Conservation (phyloP, 2,329 filamentous ascomycete genomes). For the Graphilbum ipis-grandicollis region DNA sequence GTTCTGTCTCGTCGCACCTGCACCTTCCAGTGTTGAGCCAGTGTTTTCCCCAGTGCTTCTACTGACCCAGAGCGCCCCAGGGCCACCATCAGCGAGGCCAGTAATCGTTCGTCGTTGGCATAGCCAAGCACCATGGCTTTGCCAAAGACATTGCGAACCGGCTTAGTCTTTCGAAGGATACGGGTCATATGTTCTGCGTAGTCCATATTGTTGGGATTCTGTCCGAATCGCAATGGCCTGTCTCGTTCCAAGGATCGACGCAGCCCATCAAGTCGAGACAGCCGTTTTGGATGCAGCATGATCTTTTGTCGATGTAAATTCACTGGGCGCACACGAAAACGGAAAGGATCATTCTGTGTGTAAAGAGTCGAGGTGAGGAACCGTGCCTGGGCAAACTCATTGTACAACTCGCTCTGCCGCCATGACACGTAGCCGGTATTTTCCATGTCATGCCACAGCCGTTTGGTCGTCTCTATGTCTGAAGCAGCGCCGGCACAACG, state of each 20-base stretch:
- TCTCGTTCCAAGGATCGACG: slow-evolving; percentile 5
- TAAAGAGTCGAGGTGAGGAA: slow-evolving; percentile 29
- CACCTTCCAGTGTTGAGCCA: slow-evolving; percentile 15
- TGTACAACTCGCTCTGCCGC: slow-evolving; percentile 17
- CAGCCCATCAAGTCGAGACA: slow-evolving; percentile 12
- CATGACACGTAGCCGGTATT: slow-evolving; percentile 7
- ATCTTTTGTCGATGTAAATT: slow-evolving; percentile 4
- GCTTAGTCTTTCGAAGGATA: slow-evolving; percentile 11
- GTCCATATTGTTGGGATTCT: slow-evolving; percentile 12
- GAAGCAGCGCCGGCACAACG: slow-evolving; percentile 28
- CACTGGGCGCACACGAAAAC: slow-evolving; percentile 20
- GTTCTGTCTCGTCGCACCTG: slow-evolving; percentile 2
- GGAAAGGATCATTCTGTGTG: slow-evolving; percentile 24
- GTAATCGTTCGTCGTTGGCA: slow-evolving; percentile 19
- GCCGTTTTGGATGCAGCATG: slow-evolving; percentile 7
- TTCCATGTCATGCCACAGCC: slow-evolving; percentile 12
- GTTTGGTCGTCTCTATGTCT: slow-evolving; percentile 17
- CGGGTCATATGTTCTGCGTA: slow-evolving; percentile 15
- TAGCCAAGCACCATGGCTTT: slow-evolving; percentile 12
- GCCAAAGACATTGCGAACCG: slow-evolving; percentile 15
- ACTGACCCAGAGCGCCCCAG: slow-evolving; percentile 21
- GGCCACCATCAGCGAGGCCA: slow-evolving; percentile 24
- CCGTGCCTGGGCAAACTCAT: slow-evolving; percentile 29
- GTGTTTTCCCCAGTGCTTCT: slow-evolving; percentile 15
- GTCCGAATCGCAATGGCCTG: slow-evolving; percentile 13